Base-by-base conservation (phyloP, 306 rosid genomes). In the Dryas octopetala region DNA sequence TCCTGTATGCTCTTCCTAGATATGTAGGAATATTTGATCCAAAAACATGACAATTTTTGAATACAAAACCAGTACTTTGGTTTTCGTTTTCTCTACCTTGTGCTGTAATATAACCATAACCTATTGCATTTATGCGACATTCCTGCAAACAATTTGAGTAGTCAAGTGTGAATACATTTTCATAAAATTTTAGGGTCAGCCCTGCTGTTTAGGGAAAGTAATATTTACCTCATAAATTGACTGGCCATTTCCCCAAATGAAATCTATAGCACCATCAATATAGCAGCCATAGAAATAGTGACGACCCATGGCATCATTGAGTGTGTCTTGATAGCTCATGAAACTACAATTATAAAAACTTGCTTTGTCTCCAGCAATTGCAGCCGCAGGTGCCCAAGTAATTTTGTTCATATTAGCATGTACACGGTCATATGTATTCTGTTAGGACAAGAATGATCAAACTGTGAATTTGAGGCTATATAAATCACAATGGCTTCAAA, bases 221-320 rank as follows among this genome's bases (percentile, higher is more conserved):
- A 9, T 17, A 10, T 51, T 63, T 4, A 75, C 79, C 79, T 65
- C 16, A 10, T 65, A 65, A 32, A 52, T 19, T 19, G 79, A 75
- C 38, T 54, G 72, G 26, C 79, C 79, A 32, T 44, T 45, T 38
- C 79, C 79, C 41, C 49, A 66, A 28, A 46, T 66, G 53, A 76
- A 76, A 59, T 54, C 79, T 17, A 75, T 26, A 17, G 79, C 71
- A 45, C 79, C 73, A 65, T 65, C 79, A 53, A 75, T 12, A 32
- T 51, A 54, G 72, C 65, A 65, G 26, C 12, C 49, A 14, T 75
- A 12, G 4, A 65, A 65, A 65, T 75, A 75, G 55, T 75, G 79
- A 19, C 48, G 57, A 28, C 72, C 72, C 17, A 7, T 15, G 16
- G 12, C 1, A 45, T 75, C 79, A 65, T 17, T 51, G n/a, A 75